These are phyloP conservation scores for Kwoniella europaea DNA, from an alignment of 768 basidiomycete species.

Conservation along the genomic window DNA sequence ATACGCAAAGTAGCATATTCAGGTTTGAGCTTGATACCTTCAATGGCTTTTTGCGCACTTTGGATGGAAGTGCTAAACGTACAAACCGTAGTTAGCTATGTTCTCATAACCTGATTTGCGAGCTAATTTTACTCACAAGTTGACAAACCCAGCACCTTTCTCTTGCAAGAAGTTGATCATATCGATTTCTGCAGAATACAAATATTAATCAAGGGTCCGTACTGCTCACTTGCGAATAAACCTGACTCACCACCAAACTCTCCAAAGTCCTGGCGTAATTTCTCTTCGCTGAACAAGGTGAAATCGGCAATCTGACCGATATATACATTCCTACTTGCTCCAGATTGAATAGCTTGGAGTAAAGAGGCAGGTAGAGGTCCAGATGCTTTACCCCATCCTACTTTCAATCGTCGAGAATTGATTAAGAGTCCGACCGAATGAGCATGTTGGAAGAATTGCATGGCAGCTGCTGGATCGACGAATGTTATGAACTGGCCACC, in stretches of 20 bases:
- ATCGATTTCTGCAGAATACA: conserved; percentile 73
- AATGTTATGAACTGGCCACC: conserved; percentile 84
- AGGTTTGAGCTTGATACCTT: conserved; percentile 82
- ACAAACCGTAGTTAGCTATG: not conserved
- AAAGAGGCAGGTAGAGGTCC: conserved; percentile 82
- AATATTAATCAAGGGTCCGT: not conserved
- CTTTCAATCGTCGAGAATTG: conserved; percentile 91
- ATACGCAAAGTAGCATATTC: conserved; percentile 89
- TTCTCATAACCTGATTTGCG: not conserved
- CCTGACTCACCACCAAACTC: conserved; percentile 70
- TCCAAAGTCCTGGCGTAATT: conserved; percentile 87
- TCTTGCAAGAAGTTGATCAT: conserved; percentile 93
- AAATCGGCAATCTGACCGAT: conserved; percentile 95
- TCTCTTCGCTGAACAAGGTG: conserved; percentile 85
- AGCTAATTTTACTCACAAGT: conserved; percentile 49
- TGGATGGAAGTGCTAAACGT: conserved; percentile 39
- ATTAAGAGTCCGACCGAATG: conserved; percentile 85
- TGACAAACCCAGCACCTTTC: conserved; percentile 77
- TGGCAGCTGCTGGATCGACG: conserved; percentile 88
- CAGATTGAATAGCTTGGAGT: conserved; percentile 85
- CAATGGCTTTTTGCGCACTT: conserved; percentile 85
- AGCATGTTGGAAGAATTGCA: conserved; percentile 92
- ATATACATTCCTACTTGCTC: conserved; percentile 96
- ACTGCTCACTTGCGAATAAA: conserved; percentile 4
- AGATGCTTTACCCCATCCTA: conserved; percentile 97